phyloP scores from a whole-genome alignment of 2,329 filamentous ascomycete genomes.

The Pochonia chlamydosporia region DNA sequence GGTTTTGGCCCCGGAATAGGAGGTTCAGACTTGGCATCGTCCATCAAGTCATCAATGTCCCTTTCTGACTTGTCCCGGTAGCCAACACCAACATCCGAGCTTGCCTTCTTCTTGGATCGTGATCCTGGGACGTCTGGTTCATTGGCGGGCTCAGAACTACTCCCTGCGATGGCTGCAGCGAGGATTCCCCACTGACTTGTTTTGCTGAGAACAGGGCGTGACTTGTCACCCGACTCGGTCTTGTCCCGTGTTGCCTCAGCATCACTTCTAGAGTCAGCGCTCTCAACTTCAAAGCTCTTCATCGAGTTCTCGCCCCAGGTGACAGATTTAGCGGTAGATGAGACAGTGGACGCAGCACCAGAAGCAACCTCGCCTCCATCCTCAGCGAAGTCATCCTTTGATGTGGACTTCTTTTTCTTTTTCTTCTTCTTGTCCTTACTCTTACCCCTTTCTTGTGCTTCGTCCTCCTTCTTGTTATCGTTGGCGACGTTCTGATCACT shows the following conservation, averaged over 20 bases:
- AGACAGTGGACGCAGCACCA: conserved; percentile 3
- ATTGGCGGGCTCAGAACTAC: conserved; percentile 29
- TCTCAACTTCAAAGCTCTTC: conserved; percentile 57
- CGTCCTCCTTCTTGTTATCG: neutral
- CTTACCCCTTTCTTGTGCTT: conserved; percentile 11
- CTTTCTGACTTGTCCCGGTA: conserved; percentile 15
- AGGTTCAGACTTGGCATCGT: conserved; percentile 38
- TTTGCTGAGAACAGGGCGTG: conserved; percentile 30
- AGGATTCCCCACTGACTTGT: conserved; percentile 47
- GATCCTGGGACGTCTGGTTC: conserved; percentile 22
- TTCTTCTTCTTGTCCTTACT: conserved; percentile 13
- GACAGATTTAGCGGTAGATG: conserved; percentile 48
- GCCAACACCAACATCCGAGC: conserved; percentile 6
- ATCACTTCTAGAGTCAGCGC: conserved; percentile 39
- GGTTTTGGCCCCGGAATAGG: conserved; percentile 55
- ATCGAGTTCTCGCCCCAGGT: conserved; percentile 62
- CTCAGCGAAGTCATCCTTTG: conserved; percentile 18
- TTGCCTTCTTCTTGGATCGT: conserved; percentile 5
- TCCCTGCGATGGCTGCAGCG: conserved; percentile 42
- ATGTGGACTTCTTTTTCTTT: conserved; percentile 13
- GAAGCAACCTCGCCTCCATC: conserved; percentile 30
- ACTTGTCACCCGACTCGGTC: conserved; percentile 22
- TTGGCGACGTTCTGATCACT: neutral
- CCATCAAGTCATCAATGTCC: conserved; percentile 20
- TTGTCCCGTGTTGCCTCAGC: conserved; percentile 19